These are phyloP conservation scores for Allodekkera sacchari DNA, from an alignment of 805 yeast genomes.

Conservation along the genomic window DNA sequence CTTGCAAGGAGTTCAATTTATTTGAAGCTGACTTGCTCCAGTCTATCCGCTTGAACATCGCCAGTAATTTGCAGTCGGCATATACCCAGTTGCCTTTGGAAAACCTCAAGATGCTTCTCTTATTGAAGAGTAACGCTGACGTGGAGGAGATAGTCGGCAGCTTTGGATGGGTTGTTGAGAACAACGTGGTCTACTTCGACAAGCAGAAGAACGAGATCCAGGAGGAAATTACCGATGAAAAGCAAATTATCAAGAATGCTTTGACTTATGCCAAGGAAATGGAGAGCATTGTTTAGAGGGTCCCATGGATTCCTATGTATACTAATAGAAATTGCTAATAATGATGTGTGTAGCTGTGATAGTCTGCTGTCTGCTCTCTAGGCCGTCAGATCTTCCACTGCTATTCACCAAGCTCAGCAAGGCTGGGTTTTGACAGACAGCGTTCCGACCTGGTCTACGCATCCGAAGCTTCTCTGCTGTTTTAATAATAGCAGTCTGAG, in stretches of 20 bases:
- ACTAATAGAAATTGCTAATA: no score
- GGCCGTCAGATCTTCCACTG: no score
- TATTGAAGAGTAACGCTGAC: conserved; percentile 46
- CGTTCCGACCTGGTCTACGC: no score
- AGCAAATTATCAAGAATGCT: conserved; percentile 57
- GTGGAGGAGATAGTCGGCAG: conserved; percentile 45
- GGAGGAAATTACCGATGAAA: conserved; percentile 29
- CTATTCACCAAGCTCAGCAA: no score
- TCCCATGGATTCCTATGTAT: no score
- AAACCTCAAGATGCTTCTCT: conserved; percentile 75
- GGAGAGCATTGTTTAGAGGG: conserved; percentile 83
- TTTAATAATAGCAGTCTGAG: no score
- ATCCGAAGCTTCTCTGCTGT: no score
- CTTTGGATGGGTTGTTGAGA: conserved; percentile 49
- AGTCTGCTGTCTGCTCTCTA: no score
- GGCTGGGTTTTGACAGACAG: no score
- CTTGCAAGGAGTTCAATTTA: conserved; percentile 66
- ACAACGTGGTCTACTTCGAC: conserved; percentile 43
- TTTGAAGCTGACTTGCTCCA: conserved; percentile 68
- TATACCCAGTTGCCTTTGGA: conserved; percentile 69
- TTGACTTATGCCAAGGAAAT: conserved; percentile 82
- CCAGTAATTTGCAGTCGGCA: conserved; percentile 72
- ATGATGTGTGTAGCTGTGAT: no score
- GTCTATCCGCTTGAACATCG: conserved; percentile 81
- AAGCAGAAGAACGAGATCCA: conserved; percentile 16